Conservation (phyloP, 2,329 filamentous ascomycete species). For the Penicillium sp. region DNA sequence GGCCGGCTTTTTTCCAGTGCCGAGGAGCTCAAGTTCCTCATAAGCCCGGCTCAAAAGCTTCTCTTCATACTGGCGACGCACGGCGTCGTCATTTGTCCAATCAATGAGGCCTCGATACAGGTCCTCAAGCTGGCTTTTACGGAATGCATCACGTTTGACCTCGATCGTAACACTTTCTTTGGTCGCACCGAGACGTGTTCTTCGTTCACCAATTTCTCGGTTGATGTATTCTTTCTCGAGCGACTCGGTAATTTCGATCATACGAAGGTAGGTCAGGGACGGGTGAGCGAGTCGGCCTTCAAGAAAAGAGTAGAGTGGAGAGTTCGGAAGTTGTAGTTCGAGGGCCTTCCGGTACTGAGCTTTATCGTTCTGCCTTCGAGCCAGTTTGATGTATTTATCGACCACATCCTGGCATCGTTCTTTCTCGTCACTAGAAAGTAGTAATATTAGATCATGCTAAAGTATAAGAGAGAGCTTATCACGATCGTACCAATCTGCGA, state of each 20-base stretch:
- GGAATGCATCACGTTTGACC: conserved; percentile 79
- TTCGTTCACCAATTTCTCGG: conserved; percentile 77
- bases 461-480: background rate
- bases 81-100: conserved; percentile 82
- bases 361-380: conserved; percentile 64
- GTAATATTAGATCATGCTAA: conserved; percentile 9
- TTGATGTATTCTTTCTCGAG: conserved; percentile 89
- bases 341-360: conserved; percentile 71
- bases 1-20: conserved; percentile 58
- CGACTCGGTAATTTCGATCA: conserved; percentile 75
- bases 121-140: conserved; percentile 67
- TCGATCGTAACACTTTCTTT: conserved; percentile 77
- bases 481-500: conserved; percentile 53
- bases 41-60: conserved; percentile 77
- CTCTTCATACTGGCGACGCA: conserved; percentile 80
- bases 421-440: conserved; percentile 47
- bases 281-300: conserved; percentile 80
- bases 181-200: conserved; percentile 78
- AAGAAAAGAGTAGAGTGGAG: conserved; percentile 71
- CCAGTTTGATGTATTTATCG: conserved; percentile 72
- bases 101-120: conserved; percentile 80
- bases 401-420: conserved; percentile 58
- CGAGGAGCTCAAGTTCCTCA: conserved; percentile 66
- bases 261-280: conserved; percentile 69
- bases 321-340: conserved; percentile 69